Percentiles rank a stretch among this genome's conserved stretches.
phyloP scores from a whole-genome alignment of 2,329 filamentous ascomycete genomes.

The Talaromyces sp. region DNA sequence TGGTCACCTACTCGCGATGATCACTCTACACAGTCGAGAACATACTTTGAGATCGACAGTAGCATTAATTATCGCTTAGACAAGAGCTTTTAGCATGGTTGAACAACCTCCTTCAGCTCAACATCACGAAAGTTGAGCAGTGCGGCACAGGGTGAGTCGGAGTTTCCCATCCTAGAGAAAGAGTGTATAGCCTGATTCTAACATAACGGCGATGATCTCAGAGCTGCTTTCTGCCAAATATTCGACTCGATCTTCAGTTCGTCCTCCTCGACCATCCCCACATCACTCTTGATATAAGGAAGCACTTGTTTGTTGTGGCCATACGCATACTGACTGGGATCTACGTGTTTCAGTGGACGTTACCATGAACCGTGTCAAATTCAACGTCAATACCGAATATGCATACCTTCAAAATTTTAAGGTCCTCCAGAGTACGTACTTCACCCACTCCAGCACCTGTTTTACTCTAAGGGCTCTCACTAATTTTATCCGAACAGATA shows the following conservation, averaged over 20 bases:
- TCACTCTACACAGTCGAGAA: neutral
- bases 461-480: neutral
- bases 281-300: neutral
- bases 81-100: constrained; percentile 96
- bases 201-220: constrained; percentile 39
- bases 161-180: neutral
- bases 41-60: neutral
- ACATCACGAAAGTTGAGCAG: constrained; percentile 98
- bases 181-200: constrained; percentile 24
- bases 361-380: constrained; percentile 94
- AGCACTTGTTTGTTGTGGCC: neutral
- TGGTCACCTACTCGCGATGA: constrained; percentile 12
- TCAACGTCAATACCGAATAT: constrained; percentile 96
- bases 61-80: constrained; percentile 48
- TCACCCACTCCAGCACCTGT: neutral
- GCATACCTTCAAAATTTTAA: constrained; percentile 99
- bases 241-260: constrained; percentile 94
- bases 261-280: constrained; percentile 25
- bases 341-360: constrained; percentile 62
- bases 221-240: constrained; percentile 92
- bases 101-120: constrained; percentile 95
- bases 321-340: neutral
- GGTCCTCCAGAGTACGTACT: constrained; percentile 79
- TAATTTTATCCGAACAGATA: constrained; percentile 47
- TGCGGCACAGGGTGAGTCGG: constrained; percentile 85